A percentile compares a stretch with the other conserved stretches of the same genome.
phyloP scores from a whole-genome alignment of 352 stramenopile species.

The Discostella stelligera region DNA sequence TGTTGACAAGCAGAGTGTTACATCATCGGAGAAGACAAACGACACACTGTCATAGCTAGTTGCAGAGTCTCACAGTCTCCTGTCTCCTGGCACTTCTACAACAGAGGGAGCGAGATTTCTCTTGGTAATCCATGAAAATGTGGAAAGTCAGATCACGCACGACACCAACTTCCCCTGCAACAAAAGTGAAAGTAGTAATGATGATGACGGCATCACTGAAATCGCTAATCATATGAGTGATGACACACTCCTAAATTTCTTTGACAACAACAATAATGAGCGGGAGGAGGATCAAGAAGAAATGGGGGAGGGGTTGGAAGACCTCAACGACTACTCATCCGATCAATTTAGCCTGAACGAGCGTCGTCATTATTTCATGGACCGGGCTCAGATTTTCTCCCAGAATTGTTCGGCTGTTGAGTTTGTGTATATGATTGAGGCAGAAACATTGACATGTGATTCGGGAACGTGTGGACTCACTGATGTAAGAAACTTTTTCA shows the following conservation, averaged over 20 bases:
- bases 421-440: conserved; percentile 3
- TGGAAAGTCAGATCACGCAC: background rate
- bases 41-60: background rate
- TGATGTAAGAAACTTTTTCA: background rate
- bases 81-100: background rate
- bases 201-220: background rate
- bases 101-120: background rate
- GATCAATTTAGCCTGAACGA: background rate
- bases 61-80: background rate
- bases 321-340: conserved; percentile 1
- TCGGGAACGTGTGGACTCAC: background rate
- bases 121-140: background rate
- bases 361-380: conserved; percentile 8
- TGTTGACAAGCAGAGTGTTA: background rate
- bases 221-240: background rate
- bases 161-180: background rate
- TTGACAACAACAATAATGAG: background rate
- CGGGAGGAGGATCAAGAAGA: background rate
- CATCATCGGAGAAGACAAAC: background rate
- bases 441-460: background rate
- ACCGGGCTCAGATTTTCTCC: background rate
- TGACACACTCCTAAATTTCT: background rate
- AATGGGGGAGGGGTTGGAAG: background rate
- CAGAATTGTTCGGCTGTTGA: background rate
- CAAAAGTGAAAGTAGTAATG: background rate